These are phyloP conservation scores for Oidium heveae DNA, from an alignment of 2,329 filamentous ascomycete species.

Conservation along the genomic window DNA sequence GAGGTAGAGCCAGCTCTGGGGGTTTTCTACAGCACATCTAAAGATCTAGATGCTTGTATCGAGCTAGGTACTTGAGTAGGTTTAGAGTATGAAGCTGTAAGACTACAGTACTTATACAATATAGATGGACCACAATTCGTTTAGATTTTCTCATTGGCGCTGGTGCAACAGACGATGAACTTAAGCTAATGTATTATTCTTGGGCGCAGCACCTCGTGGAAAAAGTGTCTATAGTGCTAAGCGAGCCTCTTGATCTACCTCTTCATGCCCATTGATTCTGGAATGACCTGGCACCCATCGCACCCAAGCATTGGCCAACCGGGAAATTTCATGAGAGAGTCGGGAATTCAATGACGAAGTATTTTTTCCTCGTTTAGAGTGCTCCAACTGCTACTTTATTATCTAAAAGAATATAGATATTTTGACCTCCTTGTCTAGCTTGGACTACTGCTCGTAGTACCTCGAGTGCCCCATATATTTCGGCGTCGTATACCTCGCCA, in stretches of 20 bases:
- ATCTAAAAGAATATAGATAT: not conserved
- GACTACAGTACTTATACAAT: too few species aligned
- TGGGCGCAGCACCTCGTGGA: too few species aligned
- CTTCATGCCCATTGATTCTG: not conserved
- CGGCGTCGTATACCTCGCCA: not conserved
- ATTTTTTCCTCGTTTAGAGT: not conserved
- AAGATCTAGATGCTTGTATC: too few species aligned
- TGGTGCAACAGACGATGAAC: too few species aligned
- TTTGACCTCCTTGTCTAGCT: not conserved
- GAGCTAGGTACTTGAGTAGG: too few species aligned
- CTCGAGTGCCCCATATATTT: not conserved
- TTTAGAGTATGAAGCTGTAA: too few species aligned
- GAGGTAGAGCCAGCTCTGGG: too few species aligned
- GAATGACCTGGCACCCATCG: not conserved
- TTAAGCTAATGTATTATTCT: too few species aligned
- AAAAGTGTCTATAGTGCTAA: too few species aligned
- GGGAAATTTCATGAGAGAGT: not conserved
- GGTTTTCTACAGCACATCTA: too few species aligned
- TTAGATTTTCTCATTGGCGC: too few species aligned
- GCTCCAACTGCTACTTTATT: not conserved
- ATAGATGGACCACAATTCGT: too few species aligned
- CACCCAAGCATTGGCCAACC: not conserved
- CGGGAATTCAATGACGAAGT: not conserved
- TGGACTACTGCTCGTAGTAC: not conserved
- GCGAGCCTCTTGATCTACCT: not conserved